phyloP scores from a whole-genome alignment of 352 stramenopile species.

The Phytophthora sp. region DNA sequence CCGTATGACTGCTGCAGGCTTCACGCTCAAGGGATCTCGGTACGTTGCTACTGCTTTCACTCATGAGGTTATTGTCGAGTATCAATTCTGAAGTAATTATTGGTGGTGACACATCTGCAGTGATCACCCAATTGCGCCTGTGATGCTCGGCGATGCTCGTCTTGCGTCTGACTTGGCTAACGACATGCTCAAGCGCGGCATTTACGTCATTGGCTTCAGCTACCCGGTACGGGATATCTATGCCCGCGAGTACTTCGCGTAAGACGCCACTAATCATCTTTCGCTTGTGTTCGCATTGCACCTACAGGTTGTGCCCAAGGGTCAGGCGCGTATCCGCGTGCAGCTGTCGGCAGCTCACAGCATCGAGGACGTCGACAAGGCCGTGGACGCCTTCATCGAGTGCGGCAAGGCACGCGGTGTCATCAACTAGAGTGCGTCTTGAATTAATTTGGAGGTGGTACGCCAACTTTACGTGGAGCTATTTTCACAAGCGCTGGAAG shows the following conservation, averaged over 20 bases:
- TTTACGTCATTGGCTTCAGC: slow-evolving; percentile 96
- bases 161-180: slow-evolving; percentile 91
- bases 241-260: not conserved
- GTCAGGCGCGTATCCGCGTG: slow-evolving; percentile 91
- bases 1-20: slow-evolving; percentile 90
- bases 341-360: slow-evolving; percentile 93
- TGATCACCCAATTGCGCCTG: slow-evolving; percentile 90
- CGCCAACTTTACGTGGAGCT: slow-evolving; percentile 16
- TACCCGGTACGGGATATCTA: slow-evolving; percentile 78
- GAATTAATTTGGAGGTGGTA: slow-evolving; percentile 22
- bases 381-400: slow-evolving; percentile 92
- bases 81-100: not conserved
- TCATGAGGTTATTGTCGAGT: slow-evolving; percentile 2
- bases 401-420: slow-evolving; percentile 84
- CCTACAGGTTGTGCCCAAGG: slow-evolving; percentile 89
- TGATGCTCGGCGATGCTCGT: slow-evolving; percentile 93
- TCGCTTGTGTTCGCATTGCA: not conserved
- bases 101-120: too few relatives aligned
- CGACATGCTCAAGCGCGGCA: slow-evolving; percentile 92
- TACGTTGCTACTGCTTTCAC: slow-evolving; percentile 26
- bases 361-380: slow-evolving; percentile 91
- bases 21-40: slow-evolving; percentile 87
- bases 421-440: slow-evolving; percentile 48
- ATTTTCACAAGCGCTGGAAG: slow-evolving; percentile 63
- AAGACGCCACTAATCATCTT: not conserved